phyloP scores from a whole-genome alignment of 2,329 filamentous ascomycete species.

The Coniochaeta prunicola region DNA sequence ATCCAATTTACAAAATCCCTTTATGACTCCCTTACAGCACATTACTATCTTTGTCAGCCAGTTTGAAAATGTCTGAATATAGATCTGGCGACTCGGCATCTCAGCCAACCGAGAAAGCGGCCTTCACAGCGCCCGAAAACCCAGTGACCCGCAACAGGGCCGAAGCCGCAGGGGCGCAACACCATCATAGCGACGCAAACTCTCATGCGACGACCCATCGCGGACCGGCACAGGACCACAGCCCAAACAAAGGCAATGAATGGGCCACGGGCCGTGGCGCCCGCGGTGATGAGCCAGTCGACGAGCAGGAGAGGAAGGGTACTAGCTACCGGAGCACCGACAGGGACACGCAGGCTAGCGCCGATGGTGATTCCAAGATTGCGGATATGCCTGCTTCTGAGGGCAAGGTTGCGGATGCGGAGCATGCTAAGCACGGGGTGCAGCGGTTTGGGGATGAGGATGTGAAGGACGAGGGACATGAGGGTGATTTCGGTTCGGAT shows the following conservation, averaged over 20 bases:
- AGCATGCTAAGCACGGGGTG: neutral
- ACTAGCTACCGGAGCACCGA: neutral
- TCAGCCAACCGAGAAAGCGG: neutral
- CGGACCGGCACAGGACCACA: neutral
- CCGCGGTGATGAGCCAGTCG: neutral
- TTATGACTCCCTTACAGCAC: too few species aligned
- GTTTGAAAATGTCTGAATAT: neutral
- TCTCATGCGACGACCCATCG: neutral
- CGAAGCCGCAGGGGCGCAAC: neutral
- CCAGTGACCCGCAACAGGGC: neutral
- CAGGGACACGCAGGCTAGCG: neutral
- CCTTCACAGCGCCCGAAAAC: slow-evolving; percentile 1
- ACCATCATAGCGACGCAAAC: neutral
- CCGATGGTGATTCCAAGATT: neutral
- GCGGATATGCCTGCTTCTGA: neutral
- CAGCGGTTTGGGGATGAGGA: neutral
- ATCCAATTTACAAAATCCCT: too few species aligned
- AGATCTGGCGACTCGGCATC: neutral
- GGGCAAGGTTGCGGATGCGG: neutral
- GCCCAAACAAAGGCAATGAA: neutral
- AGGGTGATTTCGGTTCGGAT: neutral
- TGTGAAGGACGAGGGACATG: neutral
- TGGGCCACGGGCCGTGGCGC: neutral
- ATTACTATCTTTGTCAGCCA: too few species aligned
- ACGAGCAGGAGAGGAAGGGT: neutral